Conservation (phyloP, 371 early-diverging fungal species). For the Circinella umbellata region DNA sequence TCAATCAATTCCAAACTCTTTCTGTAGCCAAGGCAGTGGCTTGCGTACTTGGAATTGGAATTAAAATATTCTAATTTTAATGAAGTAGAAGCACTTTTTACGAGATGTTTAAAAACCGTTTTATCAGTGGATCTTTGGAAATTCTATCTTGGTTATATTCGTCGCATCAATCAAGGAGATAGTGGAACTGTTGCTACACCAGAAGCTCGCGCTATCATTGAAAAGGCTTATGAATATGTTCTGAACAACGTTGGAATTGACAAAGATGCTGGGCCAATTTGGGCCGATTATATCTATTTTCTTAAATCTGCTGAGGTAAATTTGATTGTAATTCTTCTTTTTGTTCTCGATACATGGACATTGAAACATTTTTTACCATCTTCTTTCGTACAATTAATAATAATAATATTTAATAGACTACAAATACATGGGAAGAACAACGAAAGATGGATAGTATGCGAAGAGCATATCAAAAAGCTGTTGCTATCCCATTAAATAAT, state of each 20-base stretch:
- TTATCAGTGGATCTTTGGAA: slow-evolving; percentile 89
- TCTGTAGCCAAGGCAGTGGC: slow-evolving; percentile 81
- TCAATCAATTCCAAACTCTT: background rate
- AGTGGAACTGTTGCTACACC: slow-evolving; percentile 55
- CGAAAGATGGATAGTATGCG: slow-evolving; percentile 88
- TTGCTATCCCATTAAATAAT: slow-evolving; percentile 82
- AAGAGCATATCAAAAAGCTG: slow-evolving; percentile 84
- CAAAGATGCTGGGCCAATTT: slow-evolving; percentile 86
- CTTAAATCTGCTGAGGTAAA: slow-evolving; percentile 81
- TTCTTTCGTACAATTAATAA: background rate
- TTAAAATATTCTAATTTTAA: slow-evolving; percentile 74
- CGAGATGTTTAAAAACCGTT: slow-evolving; percentile 78
- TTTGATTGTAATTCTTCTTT: background rate
- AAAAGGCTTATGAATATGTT: slow-evolving; percentile 88
- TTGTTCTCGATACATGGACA: no score
- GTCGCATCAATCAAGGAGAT: slow-evolving; percentile 69
- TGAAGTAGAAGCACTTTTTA: slow-evolving; percentile 86
- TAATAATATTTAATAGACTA: slow-evolving; percentile 45
- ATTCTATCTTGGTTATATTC: slow-evolving; percentile 89
- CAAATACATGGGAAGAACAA: slow-evolving; percentile 88
- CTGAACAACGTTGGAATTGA: slow-evolving; percentile 90
- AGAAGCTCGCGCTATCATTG: slow-evolving; percentile 76
- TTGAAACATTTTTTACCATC: background rate
- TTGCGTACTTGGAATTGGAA: slow-evolving; percentile 85
- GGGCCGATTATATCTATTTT: slow-evolving; percentile 90